Evolutionary conservation across 2,329 filamentous ascomycete genomes (phyloP), one percentile per base, ranked within the genome.

Genomic region (Mollisia scopiformis): DNA sequence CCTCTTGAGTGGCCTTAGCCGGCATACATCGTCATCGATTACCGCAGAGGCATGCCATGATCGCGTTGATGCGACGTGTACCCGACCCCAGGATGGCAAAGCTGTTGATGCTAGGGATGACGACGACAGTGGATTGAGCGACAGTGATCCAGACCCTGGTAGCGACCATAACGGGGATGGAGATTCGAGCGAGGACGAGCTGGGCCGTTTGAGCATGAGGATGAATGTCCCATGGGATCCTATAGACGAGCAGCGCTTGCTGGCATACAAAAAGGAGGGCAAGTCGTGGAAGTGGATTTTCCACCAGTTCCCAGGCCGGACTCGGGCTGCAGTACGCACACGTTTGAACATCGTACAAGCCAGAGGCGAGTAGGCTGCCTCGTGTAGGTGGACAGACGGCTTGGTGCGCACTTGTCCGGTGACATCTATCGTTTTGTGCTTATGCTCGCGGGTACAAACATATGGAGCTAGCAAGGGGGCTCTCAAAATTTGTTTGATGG

Each of bases 251-350:
- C 19, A 46, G 6, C 41, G 41, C 19, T 46, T 46, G 19, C 21
- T 46, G 21, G 41, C 19, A 27, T 25, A 46, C 10, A 39, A 39
- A 16, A 46, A 65, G 39, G 60, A 66, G 35, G 52, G 19, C 51
- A 65, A 63, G 50, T 55, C 58, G 57, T 68, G 37, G 60, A 28
- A 58, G 16, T 65, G 49, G 64, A 66, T 64, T 58, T 66, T 62
- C 35, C 1, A 28, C 1, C 3, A 47, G 21, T 55, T 61, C 50
- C 49, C 31, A 55, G 41, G 39, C 37, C 57, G 49, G 50, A 61
- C n/a, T 61, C 49, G 25, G 25, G 3, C 41, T 25, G 46, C 43
- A 56, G 35, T 61, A 61, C 39, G 33, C 19, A 61, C 25, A 53
- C 51, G 53, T 39, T 61, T 8, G 35, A 61, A 27, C n/a, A 61